These are phyloP conservation scores for Microsporum audouinii DNA, from an alignment of 2,329 filamentous ascomycete species.

Conservation along the genomic window DNA sequence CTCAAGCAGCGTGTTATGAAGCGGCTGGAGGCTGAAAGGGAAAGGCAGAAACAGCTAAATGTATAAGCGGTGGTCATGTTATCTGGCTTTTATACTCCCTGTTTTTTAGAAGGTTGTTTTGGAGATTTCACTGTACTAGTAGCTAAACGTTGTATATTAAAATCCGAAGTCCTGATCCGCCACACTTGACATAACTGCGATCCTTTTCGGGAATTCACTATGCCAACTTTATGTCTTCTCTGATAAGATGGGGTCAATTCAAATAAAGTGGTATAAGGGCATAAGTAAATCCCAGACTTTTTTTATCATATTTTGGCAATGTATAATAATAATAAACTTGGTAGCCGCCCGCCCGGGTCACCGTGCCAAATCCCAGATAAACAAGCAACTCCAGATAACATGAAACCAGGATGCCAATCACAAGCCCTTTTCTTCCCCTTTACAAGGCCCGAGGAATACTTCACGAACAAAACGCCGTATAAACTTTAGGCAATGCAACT, in stretches of 20 bases:
- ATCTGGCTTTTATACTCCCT: neutral
- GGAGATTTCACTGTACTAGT: neutral
- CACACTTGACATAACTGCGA: neutral
- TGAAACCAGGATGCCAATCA: neutral
- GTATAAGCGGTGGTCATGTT: neutral
- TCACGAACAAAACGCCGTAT: neutral
- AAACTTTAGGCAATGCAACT: neutral
- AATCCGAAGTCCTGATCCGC: neutral
- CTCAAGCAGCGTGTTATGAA: conserved; percentile 23
- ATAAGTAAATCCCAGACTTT: neutral
- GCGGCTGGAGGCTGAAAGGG: conserved; percentile 13
- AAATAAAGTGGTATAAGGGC: neutral
- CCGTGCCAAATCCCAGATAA: neutral
- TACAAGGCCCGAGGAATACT: neutral
- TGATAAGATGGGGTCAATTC: no score
- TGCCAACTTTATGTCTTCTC: no score
- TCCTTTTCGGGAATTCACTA: no score
- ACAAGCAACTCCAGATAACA: neutral
- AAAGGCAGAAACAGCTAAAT: neutral
- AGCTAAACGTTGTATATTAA: neutral
- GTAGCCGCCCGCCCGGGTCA: neutral
- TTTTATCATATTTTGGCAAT: neutral
- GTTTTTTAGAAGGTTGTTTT: neutral
- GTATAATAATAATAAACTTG: neutral
- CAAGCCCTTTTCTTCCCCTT: neutral